Percentiles rank a stretch among this genome's conserved stretches.
Conservation (phyloP, 805 yeast genomes). For the Kodamaea leandrae region DNA sequence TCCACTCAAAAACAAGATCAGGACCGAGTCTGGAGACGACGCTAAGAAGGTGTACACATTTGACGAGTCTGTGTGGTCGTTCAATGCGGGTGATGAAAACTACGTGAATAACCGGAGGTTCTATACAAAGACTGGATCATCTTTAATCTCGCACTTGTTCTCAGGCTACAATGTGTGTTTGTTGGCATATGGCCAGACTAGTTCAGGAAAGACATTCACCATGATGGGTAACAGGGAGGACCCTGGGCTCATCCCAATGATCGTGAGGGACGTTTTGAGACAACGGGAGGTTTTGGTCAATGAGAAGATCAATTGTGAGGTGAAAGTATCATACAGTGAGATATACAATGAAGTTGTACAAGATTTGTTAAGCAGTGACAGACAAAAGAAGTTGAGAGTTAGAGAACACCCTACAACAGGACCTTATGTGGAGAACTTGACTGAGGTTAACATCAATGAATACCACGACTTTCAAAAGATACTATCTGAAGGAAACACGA, state of each 20-base stretch:
- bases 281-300: conserved; percentile 36
- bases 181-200: conserved; percentile 44
- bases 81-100: conserved; percentile 26
- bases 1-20: conserved; percentile 10
- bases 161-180: conserved; percentile 43
- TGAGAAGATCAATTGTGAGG: conserved; percentile 37
- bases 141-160: conserved; percentile 50
- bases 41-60: conserved; percentile 36
- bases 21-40: conserved; percentile 12
- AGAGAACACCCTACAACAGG: conserved; percentile 67
- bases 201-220: conserved; percentile 42
- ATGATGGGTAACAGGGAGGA: conserved; percentile 41
- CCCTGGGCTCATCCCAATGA: conserved; percentile 37
- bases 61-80: conserved; percentile 54
- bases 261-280: conserved; percentile 53
- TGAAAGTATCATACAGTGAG: conserved; percentile 62
- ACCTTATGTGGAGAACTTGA: conserved; percentile 69
- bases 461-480: conserved; percentile 47
- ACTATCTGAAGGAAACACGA: conserved; percentile 50
- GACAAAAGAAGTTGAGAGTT: conserved; percentile 41
- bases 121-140: conserved; percentile 55
- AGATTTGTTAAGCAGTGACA: conserved; percentile 47
- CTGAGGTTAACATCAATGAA: conserved; percentile 49
- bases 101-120: conserved; percentile 50
- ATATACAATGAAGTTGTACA: conserved; percentile 75